Base-by-base conservation (phyloP, 345 rosid species). In the Passiflora organensis region DNA sequence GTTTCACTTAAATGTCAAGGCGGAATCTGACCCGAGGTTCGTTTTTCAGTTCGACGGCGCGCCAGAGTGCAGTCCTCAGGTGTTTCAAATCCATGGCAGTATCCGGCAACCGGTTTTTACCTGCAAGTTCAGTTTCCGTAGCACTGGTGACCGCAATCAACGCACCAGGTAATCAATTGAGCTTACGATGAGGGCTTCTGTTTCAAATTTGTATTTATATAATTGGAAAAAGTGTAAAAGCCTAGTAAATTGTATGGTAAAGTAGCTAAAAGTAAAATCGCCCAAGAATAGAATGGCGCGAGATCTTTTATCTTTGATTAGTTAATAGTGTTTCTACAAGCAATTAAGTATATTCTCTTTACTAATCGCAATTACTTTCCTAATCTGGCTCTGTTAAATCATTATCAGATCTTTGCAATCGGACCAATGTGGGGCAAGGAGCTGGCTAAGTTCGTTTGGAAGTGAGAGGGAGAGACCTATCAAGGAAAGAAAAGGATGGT, bases 41-140 rank as follows among this genome's bases (percentile, higher is more conserved):
- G 97, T 91, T n/a, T 91, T 91, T 41, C 89, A 91, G 77, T 91
- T 91, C 67, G 97, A 91, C 55, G 96, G 91, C 15, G 96, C 87
- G 51, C 97, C 97, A 0, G 97, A 87, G 48, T 91, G 97, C 51
- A 91, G 97, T 56, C 97, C 97, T 5, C 97, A 87, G 60, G 89
- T 91, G 43, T 83, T 87, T 52, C 96, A 82, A 72, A 84, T 91
- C 65, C 93, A 74, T 68, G 98, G 95, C 13, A 83, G 67, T 56
- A 82, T 88, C 44, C 62, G 83, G 10, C 98, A 91, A 51, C 98
- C 98, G 1, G 98, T 91, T 48, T 91, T 91, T 74, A 83, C 96
- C 43, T 91, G 98, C 82, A 79, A 83, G 62, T 91, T 91, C 87
- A 85, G 82, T 67, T 81, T 84, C 55, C 76, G 95, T 62, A 76